Conservation (phyloP, 1,139 yeast species). For the Scheffersomyces quercinus region DNA sequence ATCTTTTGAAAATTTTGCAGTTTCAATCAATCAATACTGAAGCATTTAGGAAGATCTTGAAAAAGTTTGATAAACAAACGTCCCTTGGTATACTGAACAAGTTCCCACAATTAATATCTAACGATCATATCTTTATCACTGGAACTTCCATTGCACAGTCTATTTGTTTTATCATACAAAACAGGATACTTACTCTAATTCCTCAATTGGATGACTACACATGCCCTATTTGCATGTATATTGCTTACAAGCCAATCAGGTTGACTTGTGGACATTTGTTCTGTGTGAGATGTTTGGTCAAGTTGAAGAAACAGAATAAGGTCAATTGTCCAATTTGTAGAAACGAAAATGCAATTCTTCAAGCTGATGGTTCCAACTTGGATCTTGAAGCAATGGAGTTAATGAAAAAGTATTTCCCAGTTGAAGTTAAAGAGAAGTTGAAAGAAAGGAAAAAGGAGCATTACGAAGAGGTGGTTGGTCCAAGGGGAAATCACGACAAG, state of each 20-base stretch:
- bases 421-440: constrained; percentile 63
- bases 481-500: constrained; percentile 19
- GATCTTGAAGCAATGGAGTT: constrained; percentile 54
- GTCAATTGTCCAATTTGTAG: constrained; percentile 72
- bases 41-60: constrained; percentile 67
- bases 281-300: constrained; percentile 71
- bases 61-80: constrained; percentile 75
- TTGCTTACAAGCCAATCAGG: constrained; percentile 71
- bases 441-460: constrained; percentile 59
- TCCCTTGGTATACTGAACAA: constrained; percentile 49
- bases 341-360: constrained; percentile 45
- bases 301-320: constrained; percentile 57
- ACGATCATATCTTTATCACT: constrained; percentile 46
- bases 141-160: constrained; percentile 56
- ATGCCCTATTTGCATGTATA: constrained; percentile 70
- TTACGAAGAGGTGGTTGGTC: constrained; percentile 30
- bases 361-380: constrained; percentile 61
- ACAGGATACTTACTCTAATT: constrained; percentile 52
- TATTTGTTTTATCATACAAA: constrained; percentile 57
- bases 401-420: constrained; percentile 63
- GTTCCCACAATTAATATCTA: constrained; percentile 48
- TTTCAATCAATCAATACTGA: constrained; percentile 63
- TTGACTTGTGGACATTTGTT: constrained; percentile 65
- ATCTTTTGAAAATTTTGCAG: constrained; percentile 56
- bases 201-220: constrained; percentile 77